phyloP scores from a whole-genome alignment of 257 asterid species.

The Ocimum tenuiflorum region DNA sequence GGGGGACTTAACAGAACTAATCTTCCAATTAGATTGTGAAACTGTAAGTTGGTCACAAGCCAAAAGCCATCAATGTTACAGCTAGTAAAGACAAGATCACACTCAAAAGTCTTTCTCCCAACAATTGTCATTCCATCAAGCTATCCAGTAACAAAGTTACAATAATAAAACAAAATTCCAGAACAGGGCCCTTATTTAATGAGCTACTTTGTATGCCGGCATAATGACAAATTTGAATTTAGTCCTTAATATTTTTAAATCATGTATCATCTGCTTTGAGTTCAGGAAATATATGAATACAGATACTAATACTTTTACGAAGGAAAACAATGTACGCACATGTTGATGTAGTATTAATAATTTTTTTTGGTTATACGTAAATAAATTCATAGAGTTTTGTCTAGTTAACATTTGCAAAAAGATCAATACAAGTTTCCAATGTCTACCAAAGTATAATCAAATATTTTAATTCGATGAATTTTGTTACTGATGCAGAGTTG shows the following conservation, averaged over 20 bases:
- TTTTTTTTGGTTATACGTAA: not conserved
- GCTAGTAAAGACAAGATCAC: constrained; percentile 13
- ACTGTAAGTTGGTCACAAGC: constrained; percentile 4
- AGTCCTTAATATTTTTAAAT: not conserved
- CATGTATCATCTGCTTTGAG: not conserved
- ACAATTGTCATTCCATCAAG: not conserved
- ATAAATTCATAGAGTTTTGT: not conserved
- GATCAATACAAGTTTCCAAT: not conserved
- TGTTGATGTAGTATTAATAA: not conserved
- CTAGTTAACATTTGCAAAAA: not conserved
- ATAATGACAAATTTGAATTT: not conserved
- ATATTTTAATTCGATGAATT: not conserved
- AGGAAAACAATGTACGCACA: not conserved
- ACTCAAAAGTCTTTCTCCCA: not conserved
- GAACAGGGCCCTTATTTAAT: not conserved
- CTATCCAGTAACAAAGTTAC: not conserved
- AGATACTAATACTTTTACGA: too few relatives aligned
- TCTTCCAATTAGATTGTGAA: constrained; percentile 8
- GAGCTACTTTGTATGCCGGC: not conserved
- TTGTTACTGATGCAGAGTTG: not conserved
- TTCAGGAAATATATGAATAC: not conserved
- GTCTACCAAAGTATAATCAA: not conserved
- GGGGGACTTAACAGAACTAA: not conserved
- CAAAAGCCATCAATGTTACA: constrained; percentile 10
- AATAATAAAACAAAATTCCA: not conserved